Conservation (phyloP, 2,329 filamentous ascomycete genomes). For the Cercospora sojina region DNA sequence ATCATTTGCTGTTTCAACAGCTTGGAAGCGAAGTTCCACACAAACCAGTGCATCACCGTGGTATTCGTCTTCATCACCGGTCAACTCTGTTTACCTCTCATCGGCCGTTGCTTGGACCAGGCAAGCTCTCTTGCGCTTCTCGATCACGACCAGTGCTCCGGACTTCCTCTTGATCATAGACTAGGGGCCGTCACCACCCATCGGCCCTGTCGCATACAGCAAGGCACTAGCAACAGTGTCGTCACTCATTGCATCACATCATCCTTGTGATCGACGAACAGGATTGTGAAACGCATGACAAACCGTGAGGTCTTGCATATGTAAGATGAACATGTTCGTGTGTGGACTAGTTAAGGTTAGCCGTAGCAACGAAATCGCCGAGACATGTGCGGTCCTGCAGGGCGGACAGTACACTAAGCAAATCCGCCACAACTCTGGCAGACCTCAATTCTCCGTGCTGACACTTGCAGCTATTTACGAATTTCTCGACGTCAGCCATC, state of each 20-base stretch:
- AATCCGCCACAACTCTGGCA: neutral
- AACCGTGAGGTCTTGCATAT: neutral
- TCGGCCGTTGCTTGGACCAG: neutral
- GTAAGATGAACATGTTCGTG: slow-evolving; percentile 4
- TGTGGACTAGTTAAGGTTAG: neutral
- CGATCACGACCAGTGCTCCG: neutral
- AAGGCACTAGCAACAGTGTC: neutral
- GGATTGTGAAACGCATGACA: slow-evolving; percentile 1
- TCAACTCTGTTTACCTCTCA: neutral
- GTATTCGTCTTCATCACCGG: neutral
- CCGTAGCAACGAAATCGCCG: neutral
- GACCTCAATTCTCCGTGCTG: slow-evolving; percentile 1
- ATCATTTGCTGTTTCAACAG: neutral
- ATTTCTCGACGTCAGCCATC: neutral
- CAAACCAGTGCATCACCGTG: neutral
- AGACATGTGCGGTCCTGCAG: neutral
- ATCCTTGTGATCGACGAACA: slow-evolving; percentile 1
- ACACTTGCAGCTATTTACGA: neutral
- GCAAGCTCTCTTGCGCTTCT: neutral
- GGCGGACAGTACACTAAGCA: neutral
- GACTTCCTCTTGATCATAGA: neutral
- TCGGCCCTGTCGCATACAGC: neutral
- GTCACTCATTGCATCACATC: neutral
- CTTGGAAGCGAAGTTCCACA: neutral
- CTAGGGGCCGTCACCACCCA: neutral